These are phyloP conservation scores for Termitomyces sp. DNA, from an alignment of 768 basidiomycete genomes.

Conservation along the genomic window DNA sequence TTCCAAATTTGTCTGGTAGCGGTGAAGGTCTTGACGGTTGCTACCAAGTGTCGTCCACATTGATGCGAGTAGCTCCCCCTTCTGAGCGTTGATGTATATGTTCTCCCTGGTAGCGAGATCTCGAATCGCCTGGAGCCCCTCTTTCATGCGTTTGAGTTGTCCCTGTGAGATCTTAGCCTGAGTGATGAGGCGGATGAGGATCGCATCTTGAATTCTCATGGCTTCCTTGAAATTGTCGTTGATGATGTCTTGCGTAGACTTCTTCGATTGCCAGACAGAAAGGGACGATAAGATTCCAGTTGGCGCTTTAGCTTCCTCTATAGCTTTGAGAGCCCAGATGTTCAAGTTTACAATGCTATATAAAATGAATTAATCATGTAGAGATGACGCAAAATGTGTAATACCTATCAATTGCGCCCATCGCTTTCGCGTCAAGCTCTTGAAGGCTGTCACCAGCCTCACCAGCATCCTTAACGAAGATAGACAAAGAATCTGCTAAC, in stretches of 20 bases:
- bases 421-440: constrained; percentile 38
- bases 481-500: constrained; percentile 32
- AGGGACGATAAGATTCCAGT: constrained; percentile 2
- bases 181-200: constrained; percentile 34
- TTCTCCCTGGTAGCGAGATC: constrained; percentile 38
- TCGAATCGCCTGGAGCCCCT: constrained; percentile 31
- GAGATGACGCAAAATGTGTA: constrained; percentile 5
- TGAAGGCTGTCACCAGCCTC: constrained; percentile 37
- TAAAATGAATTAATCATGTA: neutral
- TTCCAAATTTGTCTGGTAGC: constrained; percentile 26
- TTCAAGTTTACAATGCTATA: constrained; percentile 44
- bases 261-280: constrained; percentile 3
- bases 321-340: constrained; percentile 38
- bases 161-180: constrained; percentile 35
- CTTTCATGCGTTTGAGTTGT: constrained; percentile 41
- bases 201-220: constrained; percentile 34
- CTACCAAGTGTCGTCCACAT: constrained; percentile 48
- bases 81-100: constrained; percentile 20
- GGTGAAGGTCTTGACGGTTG: constrained; percentile 29
- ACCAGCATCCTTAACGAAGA: constrained; percentile 37
- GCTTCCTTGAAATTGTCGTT: constrained; percentile 24
- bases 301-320: constrained; percentile 20
- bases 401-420: constrained; percentile 47
- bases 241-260: constrained; percentile 17
- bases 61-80: constrained; percentile 34